Base-by-base conservation (phyloP, 768 basidiomycete species). In the Melanogaster broomeanus region DNA sequence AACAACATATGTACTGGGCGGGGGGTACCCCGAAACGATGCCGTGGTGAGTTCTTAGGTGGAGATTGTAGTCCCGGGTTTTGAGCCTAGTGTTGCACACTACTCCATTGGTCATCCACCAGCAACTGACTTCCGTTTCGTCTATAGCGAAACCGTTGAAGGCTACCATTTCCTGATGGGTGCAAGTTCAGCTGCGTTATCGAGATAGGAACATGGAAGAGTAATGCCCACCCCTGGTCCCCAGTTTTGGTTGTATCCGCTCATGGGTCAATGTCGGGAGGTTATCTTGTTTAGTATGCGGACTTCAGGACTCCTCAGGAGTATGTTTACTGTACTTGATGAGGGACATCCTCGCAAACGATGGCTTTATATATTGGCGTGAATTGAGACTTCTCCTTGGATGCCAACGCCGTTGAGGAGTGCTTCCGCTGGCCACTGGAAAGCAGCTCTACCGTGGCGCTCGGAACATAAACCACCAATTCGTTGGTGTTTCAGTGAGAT, bases 31-130 rank as follows among this genome's bases (percentile, higher is more conserved):
- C 0, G 45, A 42, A 1, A 9, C 37, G 15, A 63, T 2, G 1
- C 43, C 53, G 12, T 63, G 61, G 0, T 0, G 9, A 1, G 24
- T 2, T 2, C 40, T 15, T 12, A 64, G 21, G 12, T 64, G 61
- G 11, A 0, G 4, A 11, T 2, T 58, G 27, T 55, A 3, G 13
- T 58, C 39, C 27, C 16, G 48, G 0, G 5, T 34, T 19, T 47
- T 48, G 0, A 64, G 1, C 0, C 0, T 2, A 0, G 31, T 18
- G 19, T 45, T 43, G 43, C 61, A 62, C 28, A 1, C 4, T 6
- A 16, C 13, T 8, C 37, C 44, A 1, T 48, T 18, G 28, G 28
- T 8, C 0, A n/a, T 1, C 62, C 61, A 62, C 0, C 27, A 28
- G 8, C 61, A 62, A 6, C 0, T 0, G 6, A 58, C 19, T 1